These are phyloP conservation scores for Leccinellum luteum DNA, from an alignment of 768 basidiomycete genomes.

Conservation along the genomic window DNA sequence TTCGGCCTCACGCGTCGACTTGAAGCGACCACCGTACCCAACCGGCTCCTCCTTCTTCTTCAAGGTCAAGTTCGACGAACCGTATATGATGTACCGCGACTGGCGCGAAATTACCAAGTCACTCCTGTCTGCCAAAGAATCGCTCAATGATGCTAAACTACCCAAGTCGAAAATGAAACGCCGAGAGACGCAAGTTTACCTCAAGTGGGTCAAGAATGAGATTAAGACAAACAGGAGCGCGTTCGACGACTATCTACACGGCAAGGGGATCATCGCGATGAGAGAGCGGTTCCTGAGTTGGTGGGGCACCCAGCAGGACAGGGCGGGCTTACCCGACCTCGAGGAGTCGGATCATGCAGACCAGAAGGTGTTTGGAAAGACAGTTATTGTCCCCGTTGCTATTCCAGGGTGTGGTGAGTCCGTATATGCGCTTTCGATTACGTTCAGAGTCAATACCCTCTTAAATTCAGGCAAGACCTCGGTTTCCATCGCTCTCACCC, in stretches of 20 bases:
- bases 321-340: constrained; percentile 30
- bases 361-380: constrained; percentile 55
- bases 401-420: constrained; percentile 87
- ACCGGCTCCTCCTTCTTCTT: constrained; percentile 92
- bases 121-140: constrained; percentile 47
- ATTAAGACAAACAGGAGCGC: constrained; percentile 56
- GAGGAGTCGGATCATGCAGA: constrained; percentile 15
- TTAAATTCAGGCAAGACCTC: constrained; percentile 74
- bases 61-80: constrained; percentile 99
- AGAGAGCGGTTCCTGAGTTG: constrained; percentile 77
- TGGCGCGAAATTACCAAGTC: constrained; percentile 92
- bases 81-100: constrained; percentile 97
- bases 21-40: constrained; percentile 58
- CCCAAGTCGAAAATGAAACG: constrained; percentile 69
- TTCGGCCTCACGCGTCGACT: constrained; percentile 17
- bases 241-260: constrained; percentile 64
- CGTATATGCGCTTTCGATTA: neutral
- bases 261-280: constrained; percentile 82
- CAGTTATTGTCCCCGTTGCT: constrained; percentile 83
- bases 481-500: constrained; percentile 70
- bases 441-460: neutral
- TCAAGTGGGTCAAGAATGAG: constrained; percentile 78
- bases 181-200: constrained; percentile 75
- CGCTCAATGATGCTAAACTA: constrained; percentile 37
- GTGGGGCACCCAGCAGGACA: constrained; percentile 50